Evolutionary conservation across 106 monocot genomes (phyloP), one percentile per base, ranked within the genome.

Genomic region (Iris macrosiphon): DNA sequence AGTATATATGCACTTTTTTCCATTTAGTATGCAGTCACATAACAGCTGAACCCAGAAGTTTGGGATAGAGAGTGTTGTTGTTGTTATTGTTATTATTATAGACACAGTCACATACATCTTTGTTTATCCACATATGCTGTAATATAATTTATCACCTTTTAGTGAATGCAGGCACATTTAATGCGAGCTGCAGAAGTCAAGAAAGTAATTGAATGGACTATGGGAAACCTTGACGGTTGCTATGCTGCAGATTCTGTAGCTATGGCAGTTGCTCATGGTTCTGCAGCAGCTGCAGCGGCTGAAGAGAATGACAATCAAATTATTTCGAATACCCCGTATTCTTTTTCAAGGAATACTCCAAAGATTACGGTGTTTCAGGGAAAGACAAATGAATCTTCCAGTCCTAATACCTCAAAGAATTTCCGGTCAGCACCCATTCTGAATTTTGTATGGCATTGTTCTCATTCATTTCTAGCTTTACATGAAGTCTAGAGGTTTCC

Each of bases 181-280:
- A 55, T 70, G 35, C 74, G 62, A 75, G 96, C 96, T 72, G 79
- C 86, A n/a, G 96, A 96, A 72, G 96, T 90, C 42, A 96, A 96
- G 78, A 74, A 70, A 61, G 75, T 86, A 25, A 79, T 96, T 26
- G 96, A 96, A 49, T 86, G 82, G 73, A 82, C 83, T 40, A 90
- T 96, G 85, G 75, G 74, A 32, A 96, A 90, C 59, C 57, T 85
- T 57, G 82, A 96, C 69, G 90, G 81, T 10, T 66, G 57, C 29
- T 78, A 76, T 74, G 63, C 63, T 62, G 49, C 69, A 67, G 85
- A 92, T 79, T 47, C 82, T 76, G 67, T 58, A 38, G 57, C 65
- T n/a, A 45, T 58, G 16, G 51, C 46, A 48, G 58, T 52, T 48
- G 40, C 62, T 34, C 56, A 75, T 37, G 79, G 70, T 45, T 57